Percentiles rank a stretch among this genome's conserved stretches.
Conservation (phyloP, 1,139 yeast species). For the Saccharomyces pastorianus region DNA sequence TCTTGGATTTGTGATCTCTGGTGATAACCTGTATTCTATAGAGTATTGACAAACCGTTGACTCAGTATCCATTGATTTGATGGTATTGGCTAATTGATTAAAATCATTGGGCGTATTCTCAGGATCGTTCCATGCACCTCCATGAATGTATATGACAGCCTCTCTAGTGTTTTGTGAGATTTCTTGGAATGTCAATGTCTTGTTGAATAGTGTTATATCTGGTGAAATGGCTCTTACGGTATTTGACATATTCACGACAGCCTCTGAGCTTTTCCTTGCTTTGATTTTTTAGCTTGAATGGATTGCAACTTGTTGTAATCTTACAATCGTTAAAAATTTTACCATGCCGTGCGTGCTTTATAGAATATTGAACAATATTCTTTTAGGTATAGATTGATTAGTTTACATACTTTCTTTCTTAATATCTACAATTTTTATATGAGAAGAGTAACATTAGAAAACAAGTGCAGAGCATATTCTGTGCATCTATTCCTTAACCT, state of each 20-base stretch:
- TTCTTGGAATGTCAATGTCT: conserved; percentile 10
- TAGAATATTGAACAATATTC: not conserved
- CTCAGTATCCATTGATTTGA: conserved; percentile 5
- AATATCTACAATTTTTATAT: conserved; percentile 1
- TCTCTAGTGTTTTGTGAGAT: conserved; percentile 5
- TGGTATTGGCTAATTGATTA: conserved; percentile 31
- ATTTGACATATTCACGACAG: not conserved
- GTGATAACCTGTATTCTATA: conserved; percentile 64
- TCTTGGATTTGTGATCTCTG: conserved; percentile 52
- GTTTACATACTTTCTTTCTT: not conserved
- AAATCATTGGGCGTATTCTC: conserved; percentile 53
- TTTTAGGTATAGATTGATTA: not conserved
- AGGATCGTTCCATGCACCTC: conserved; percentile 86
- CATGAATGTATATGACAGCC: conserved; percentile 54
- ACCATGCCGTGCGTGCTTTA: not conserved
- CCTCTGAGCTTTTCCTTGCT: not conserved
- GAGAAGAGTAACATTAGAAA: conserved; percentile 6
- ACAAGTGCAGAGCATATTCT: conserved; percentile 4
- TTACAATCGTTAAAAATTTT: not conserved
- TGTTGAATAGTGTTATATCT: conserved; percentile 6
- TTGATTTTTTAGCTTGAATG: not conserved
- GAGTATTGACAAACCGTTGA: conserved; percentile 14
- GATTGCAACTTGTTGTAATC: not conserved
- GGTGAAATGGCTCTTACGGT: not conserved
- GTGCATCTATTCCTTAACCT: conserved; percentile 9